Conservation (phyloP, 352 stramenopile species). For the Globisporangium solare region DNA sequence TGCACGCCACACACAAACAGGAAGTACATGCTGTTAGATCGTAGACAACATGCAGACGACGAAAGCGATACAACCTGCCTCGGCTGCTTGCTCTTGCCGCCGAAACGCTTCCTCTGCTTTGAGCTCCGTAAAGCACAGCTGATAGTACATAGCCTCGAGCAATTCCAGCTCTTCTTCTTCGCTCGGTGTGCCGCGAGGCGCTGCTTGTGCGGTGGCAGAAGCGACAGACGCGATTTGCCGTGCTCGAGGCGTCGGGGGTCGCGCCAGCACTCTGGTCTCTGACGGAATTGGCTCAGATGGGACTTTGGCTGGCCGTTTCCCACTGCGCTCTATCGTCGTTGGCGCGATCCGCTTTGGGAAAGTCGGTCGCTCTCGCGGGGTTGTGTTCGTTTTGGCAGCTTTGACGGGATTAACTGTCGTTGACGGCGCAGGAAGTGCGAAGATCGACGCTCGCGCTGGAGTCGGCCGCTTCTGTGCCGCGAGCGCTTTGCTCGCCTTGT, state of each 20-base stretch:
- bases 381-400: not conserved
- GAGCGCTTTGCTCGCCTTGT: conserved; percentile 34
- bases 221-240: not conserved
- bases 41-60: no score
- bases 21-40: no score
- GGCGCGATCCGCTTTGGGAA: conserved; percentile 17
- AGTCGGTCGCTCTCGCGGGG: conserved; percentile 7
- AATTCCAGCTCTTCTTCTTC: conserved; percentile 41
- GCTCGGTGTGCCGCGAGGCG: not conserved
- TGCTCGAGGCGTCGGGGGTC: not conserved
- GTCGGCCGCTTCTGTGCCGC: not conserved
- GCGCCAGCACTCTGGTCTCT: conserved; percentile 5
- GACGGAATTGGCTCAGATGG: conserved; percentile 4
- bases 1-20: conserved; percentile 8
- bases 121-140: conserved; percentile 46
- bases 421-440: not conserved
- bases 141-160: conserved; percentile 42
- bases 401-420: not conserved
- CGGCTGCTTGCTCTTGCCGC: conserved; percentile 36
- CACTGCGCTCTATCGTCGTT: conserved; percentile 7
- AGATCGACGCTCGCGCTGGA: not conserved
- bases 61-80: conserved; percentile 23
- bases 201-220: not conserved
- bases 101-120: conserved; percentile 30
- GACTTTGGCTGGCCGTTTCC: conserved; percentile 15